Evolutionary conservation across 2,329 filamentous ascomycete species (phyloP).

Genomic region (Nigrospora sphaerica): DNA sequence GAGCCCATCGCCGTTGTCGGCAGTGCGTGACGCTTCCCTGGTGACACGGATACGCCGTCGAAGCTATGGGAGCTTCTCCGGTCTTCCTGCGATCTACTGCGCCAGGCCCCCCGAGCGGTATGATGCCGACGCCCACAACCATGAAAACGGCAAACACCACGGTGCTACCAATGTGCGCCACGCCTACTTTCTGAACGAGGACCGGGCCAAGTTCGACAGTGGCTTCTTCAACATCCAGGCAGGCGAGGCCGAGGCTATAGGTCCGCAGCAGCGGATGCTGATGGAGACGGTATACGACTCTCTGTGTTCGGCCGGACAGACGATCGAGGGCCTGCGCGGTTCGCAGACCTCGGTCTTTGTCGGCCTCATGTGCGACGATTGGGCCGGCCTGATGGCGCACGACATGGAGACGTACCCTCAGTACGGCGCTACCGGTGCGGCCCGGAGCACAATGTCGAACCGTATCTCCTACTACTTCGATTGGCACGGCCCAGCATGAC

Average conservation of each 20-base stretch:
- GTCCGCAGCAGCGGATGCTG: constrained; percentile 2
- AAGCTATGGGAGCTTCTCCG: too few species aligned
- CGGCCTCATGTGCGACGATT: constrained; percentile 7
- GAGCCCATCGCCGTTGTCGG: too few species aligned
- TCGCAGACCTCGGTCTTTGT: constrained; percentile 8
- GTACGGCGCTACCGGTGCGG: constrained; percentile 12
- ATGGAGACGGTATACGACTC: constrained; percentile 12
- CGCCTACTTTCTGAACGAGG: too few species aligned
- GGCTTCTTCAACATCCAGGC: constrained; percentile 14
- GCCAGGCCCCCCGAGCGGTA: too few species aligned
- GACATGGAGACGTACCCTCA: neutral
- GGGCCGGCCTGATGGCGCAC: neutral
- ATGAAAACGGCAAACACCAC: too few species aligned
- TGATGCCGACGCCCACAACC: too few species aligned
- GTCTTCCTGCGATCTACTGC: too few species aligned
- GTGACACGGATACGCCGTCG: too few species aligned
- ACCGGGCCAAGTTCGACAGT: too few species aligned
- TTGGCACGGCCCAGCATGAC: constrained; percentile 19
- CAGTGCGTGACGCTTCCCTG: too few species aligned
- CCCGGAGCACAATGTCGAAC: constrained; percentile 16
- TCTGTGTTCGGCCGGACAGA: constrained; percentile 10
- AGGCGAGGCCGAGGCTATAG: constrained; percentile 10
- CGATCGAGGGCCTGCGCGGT: constrained; percentile 6
- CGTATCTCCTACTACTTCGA: constrained; percentile 22
- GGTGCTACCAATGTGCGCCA: too few species aligned